Base-by-base conservation (phyloP, 345 rosid genomes). In the Gossypium bickii region DNA sequence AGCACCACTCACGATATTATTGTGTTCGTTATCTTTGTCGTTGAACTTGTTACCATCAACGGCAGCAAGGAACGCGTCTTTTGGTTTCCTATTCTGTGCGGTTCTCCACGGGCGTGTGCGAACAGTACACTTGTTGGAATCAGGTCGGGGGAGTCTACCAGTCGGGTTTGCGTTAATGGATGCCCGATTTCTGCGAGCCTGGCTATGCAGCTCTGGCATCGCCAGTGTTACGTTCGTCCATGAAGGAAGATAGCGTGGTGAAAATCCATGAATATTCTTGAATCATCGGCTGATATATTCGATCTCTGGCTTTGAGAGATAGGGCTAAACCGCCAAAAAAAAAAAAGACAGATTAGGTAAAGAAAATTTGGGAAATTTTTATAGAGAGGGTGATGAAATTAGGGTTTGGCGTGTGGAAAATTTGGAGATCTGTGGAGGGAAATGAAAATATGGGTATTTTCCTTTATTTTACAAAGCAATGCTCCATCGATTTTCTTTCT, bases 151-250 rank as follows among this genome's bases (percentile, higher is more conserved):
- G 22, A 43, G 20, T 44, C 27, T 13, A 15, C 15, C 55, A 70
- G 76, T 67, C 71, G 41, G 41, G 82, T 78, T 82, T 55, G 61
- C 79, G 65, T 78, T 80, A 61, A 53, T 12, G 8, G 70, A 11
- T 2, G 76, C 74, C 78, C 81, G 85, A 76, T 82, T 80, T 79
- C 83, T 78, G 84, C 82, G 81, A 70, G 82, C 76, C 62, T 76
- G 75, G 82, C 79, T 78, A 78, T 85, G 82, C 86, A 88, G 88
- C 79, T 83, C 85, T 83, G 85, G 87, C 89, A 86, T 85, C 70
- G 63, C 72, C 73, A 62, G 76, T 57, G 45, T 11, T 57, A 18
- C 17, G 56, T 63, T 43, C 75, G 77, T 75, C 85, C 78, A 79
- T 84, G 74, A 72, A 74, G 58, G 41, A 44, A 75, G 18, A 27